Percentiles rank a stretch among this genome's conserved stretches.
These are phyloP conservation scores for Dictyostelium purpureum DNA, from an alignment of 78 protist genomes.

Conservation along the genomic window DNA sequence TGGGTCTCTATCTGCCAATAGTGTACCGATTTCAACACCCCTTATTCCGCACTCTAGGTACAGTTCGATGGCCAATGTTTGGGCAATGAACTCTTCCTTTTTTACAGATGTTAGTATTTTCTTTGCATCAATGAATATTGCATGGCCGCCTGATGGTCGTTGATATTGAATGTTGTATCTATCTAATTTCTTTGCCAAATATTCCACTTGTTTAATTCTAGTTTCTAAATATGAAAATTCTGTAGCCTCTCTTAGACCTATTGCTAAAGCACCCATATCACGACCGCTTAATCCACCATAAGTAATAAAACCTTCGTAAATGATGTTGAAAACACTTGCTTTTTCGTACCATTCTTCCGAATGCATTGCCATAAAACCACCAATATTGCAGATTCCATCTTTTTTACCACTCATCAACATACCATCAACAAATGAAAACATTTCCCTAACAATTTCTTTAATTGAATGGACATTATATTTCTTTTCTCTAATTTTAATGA, in stretches of 20 bases:
- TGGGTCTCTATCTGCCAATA: background rate
- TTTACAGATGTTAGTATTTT: background rate
- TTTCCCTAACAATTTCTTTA: background rate
- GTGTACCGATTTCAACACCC: background rate
- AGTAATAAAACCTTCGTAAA: background rate
- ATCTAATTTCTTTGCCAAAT: background rate
- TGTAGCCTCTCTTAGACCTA: background rate
- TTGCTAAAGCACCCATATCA: background rate
- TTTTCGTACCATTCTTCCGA: background rate
- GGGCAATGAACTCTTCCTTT: background rate
- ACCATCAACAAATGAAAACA: background rate
- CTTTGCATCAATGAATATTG: background rate
- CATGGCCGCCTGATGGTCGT: background rate
- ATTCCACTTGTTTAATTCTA: background rate
- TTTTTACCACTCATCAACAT: conserved; percentile 18
- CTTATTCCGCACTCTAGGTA: background rate
- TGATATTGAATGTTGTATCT: background rate
- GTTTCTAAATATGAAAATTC: background rate
- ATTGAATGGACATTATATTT: background rate
- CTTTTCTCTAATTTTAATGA: background rate
- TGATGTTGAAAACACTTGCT: background rate
- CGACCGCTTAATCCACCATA: conserved; percentile 6
- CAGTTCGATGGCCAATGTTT: background rate
- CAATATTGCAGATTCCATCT: background rate
- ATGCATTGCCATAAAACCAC: background rate